These are phyloP conservation scores for Pseudocercospora musae DNA, from an alignment of 2,329 filamentous ascomycete genomes.

Conservation along the genomic window DNA sequence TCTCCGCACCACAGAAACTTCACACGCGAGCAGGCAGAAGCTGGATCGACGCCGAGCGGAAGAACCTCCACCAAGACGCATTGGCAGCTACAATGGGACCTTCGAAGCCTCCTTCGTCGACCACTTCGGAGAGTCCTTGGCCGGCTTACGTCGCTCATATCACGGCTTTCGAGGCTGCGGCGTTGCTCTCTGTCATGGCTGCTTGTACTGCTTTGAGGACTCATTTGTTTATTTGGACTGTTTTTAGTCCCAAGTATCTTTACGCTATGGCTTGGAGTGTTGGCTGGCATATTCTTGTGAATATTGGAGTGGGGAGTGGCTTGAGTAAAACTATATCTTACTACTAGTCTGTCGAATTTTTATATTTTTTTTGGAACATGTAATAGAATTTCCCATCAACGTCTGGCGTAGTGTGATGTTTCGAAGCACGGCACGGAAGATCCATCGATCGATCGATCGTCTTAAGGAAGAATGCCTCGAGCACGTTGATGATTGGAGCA, in stretches of 20 bases:
- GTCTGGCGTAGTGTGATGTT: no score
- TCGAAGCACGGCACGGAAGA: no score
- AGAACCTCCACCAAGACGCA: constrained; percentile 27
- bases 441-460: no score
- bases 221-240: constrained; percentile 97
- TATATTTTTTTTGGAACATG: no score
- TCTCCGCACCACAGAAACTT: not conserved
- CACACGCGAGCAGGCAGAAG: constrained; percentile 2
- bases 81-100: constrained; percentile 15
- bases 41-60: constrained; percentile 33
- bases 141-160: constrained; percentile 58
- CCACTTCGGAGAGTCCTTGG: constrained; percentile 17
- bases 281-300: constrained; percentile 73
- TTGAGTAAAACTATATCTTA: no score
- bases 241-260: constrained; percentile 94
- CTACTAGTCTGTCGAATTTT: no score
- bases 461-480: no score
- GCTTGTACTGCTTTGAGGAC: constrained; percentile 80
- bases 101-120: not conserved
- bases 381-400: no score
- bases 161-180: constrained; percentile 67
- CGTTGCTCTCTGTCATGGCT: constrained; percentile 73
- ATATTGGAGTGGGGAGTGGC: constrained; percentile 56
- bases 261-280: constrained; percentile 87
- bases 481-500: no score